These are phyloP conservation scores for Phytophthora pini DNA, from an alignment of 352 stramenopile genomes.

Conservation along the genomic window DNA sequence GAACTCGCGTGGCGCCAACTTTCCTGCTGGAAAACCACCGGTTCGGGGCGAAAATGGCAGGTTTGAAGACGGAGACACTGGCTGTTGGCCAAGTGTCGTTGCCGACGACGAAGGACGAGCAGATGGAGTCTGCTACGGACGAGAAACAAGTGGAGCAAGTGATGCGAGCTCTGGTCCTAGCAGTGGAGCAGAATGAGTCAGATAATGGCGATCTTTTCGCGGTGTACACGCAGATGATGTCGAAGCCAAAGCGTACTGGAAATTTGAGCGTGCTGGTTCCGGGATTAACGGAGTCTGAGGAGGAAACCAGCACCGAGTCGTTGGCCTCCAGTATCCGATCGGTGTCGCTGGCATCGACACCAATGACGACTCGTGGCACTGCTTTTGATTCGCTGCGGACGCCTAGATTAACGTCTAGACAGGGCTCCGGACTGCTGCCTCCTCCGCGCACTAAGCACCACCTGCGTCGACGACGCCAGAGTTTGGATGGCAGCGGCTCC, in stretches of 20 bases:
- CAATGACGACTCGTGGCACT: constrained; percentile 20
- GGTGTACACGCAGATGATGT: constrained; percentile 18
- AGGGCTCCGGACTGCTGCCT: constrained; percentile 4
- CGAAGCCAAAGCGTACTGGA: constrained; percentile 1
- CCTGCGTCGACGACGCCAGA: constrained; percentile 55
- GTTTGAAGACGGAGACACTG: too few relatives aligned
- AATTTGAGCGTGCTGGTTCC: constrained; percentile 16
- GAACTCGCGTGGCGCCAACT: constrained; percentile 15
- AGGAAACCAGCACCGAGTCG: constrained; percentile 53
- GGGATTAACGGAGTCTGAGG: constrained; percentile 18
- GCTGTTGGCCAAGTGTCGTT: too few relatives aligned
- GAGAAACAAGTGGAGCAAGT: constrained; percentile 34
- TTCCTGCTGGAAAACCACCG: constrained; percentile 23
- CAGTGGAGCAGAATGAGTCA: constrained; percentile 36
- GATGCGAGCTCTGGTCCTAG: constrained; percentile 34
- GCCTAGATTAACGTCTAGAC: too few relatives aligned
- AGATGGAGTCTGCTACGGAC: constrained; percentile 5
- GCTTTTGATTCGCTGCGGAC: constrained; percentile 10
- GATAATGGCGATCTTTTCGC: constrained; percentile 16
- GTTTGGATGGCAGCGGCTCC: constrained; percentile 65
- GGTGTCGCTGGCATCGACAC: constrained; percentile 44
- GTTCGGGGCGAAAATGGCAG: constrained; percentile 3
- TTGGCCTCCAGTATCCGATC: constrained; percentile 64
- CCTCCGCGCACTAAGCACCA: constrained; percentile 31
- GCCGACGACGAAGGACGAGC: too few relatives aligned